Conservation (phyloP, 345 rosid genomes). For the Sonneratia caseolaris region DNA sequence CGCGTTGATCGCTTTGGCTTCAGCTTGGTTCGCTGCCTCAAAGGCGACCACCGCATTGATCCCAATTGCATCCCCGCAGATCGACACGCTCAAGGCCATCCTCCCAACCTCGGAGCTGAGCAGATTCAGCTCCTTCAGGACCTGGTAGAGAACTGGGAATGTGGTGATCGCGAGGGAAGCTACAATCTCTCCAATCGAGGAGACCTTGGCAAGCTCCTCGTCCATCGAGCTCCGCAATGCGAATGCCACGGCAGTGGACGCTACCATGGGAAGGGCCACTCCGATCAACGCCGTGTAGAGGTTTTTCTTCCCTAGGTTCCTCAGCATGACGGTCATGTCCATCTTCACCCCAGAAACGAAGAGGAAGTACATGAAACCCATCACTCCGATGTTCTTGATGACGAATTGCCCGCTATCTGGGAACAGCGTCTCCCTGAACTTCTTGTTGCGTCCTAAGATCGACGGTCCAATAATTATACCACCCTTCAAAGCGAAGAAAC, state of each 20-base stretch:
- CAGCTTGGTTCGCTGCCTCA: conserved; percentile 35
- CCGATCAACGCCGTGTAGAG: conserved; percentile 27
- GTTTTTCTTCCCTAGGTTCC: conserved; percentile 28
- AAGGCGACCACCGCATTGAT: conserved; percentile 17
- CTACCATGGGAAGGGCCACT: conserved; percentile 17
- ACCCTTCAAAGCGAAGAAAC: conserved; percentile 35
- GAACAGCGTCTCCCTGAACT: conserved; percentile 19
- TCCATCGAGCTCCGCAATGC: conserved; percentile 23
- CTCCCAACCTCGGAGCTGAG: conserved; percentile 57
- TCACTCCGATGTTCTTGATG: conserved; percentile 37
- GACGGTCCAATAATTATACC: conserved; percentile 78
- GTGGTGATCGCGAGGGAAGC: conserved; percentile 25
- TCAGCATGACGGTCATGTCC: conserved; percentile 29
- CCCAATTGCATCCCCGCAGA: conserved; percentile 31
- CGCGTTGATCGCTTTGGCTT: conserved; percentile 8
- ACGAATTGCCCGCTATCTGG: conserved; percentile 37
- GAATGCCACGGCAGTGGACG: conserved; percentile 7
- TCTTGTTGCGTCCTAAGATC: conserved; percentile 34
- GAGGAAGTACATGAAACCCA: conserved; percentile 48
- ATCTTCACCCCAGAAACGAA: conserved; percentile 46
- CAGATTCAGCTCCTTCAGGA: conserved; percentile 48
- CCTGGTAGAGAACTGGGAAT: conserved; percentile 36
- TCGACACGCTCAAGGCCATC: conserved; percentile 35
- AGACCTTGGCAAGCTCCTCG: conserved; percentile 3
- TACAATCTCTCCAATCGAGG: conserved; percentile 28